Conservation (phyloP, 192 early-diverging fungal genomes). For the Rhizoclosmatium globosum region DNA sequence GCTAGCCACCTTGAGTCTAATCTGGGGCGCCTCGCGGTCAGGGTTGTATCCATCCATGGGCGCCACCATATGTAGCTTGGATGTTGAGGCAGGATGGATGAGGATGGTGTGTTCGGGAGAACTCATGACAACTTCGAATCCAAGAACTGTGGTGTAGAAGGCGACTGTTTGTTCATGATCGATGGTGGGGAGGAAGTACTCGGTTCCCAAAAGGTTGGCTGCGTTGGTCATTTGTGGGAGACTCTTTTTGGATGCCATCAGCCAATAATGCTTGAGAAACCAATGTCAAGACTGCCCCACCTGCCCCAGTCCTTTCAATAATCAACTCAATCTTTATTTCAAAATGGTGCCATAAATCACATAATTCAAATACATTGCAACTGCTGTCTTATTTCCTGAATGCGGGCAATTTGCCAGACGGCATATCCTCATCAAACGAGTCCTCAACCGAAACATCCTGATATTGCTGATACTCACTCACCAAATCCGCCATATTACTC, state of each 20-base stretch:
- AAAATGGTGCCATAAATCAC: background rate
- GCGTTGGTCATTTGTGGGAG: background rate
- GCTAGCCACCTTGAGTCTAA: background rate
- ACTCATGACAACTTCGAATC: background rate
- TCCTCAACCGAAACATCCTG: slow-evolving; percentile 65
- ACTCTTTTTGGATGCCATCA: too few relatives aligned
- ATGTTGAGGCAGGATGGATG: background rate
- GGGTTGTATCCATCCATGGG: background rate
- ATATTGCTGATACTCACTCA: slow-evolving; percentile 96
- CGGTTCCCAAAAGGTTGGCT: background rate
- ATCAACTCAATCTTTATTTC: background rate
- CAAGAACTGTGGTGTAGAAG: background rate
- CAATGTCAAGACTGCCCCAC: too few relatives aligned
- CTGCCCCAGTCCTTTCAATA: background rate
- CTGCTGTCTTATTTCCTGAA: background rate
- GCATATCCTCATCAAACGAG: slow-evolving; percentile 2
- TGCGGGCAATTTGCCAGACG: background rate
- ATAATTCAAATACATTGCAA: background rate
- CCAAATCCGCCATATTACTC: slow-evolving; percentile 98
- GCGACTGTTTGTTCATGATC: background rate
- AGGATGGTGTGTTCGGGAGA: slow-evolving; percentile 9
- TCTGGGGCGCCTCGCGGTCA: slow-evolving; percentile 11
- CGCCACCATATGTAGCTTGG: background rate
- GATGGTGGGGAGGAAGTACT: background rate
- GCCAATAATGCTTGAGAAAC: too few relatives aligned